Conservation (phyloP, 768 basidiomycete genomes). For the Fibroporia radiculosa region DNA sequence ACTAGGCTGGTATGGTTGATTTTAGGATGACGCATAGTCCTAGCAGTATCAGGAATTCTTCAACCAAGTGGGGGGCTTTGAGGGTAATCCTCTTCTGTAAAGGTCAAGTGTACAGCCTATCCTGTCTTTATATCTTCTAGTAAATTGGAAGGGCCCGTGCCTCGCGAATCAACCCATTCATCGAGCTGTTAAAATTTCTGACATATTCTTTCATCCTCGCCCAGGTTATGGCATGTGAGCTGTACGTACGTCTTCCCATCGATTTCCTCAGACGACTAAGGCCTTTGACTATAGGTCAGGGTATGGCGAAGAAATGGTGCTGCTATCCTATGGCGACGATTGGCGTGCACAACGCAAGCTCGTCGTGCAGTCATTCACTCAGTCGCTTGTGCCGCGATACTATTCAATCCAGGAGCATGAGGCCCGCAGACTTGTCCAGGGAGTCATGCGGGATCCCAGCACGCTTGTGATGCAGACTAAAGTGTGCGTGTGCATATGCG, state of each 20-base stretch:
- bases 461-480: background rate
- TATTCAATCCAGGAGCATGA: background rate
- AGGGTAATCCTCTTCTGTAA: no score
- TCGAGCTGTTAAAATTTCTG: no score
- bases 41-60: no score
- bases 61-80: no score
- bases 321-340: background rate
- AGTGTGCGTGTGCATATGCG: background rate
- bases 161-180: no score
- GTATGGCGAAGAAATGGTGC: background rate
- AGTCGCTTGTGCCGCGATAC: background rate
- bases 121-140: no score
- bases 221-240: conserved; percentile 1
- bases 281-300: background rate
- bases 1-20: no score
- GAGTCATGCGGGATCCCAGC: no score
- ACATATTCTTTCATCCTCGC: no score
- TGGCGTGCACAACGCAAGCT: conserved; percentile 1
- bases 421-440: background rate
- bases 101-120: no score
- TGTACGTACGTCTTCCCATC: background rate
- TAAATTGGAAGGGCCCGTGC: no score
- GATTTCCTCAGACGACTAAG: background rate
- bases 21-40: no score
- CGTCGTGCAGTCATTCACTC: background rate